A percentile compares a stretch with the other conserved stretches of the same genome.
phyloP scores from a whole-genome alignment of 2,329 filamentous ascomycete genomes.

The Scortechinia acanthostroma region DNA sequence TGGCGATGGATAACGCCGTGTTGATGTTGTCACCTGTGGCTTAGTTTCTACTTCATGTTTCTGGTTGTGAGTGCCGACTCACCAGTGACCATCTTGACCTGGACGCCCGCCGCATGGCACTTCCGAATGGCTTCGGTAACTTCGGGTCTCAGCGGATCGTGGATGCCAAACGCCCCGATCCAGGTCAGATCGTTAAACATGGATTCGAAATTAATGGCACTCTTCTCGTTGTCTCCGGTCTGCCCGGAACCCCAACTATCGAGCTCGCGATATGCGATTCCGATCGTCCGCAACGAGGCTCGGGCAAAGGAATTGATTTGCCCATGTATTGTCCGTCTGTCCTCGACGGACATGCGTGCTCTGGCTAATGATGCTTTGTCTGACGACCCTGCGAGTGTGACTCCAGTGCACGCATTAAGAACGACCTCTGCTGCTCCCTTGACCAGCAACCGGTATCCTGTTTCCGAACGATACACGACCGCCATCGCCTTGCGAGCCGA shows the following conservation, averaged over 20 bases:
- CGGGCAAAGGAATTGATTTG: conserved; percentile 37
- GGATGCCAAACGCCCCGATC: conserved; percentile 51
- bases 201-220: conserved; percentile 52
- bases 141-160: conserved; percentile 57
- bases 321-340: conserved; percentile 2
- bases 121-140: conserved; percentile 54
- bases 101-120: conserved; percentile 57
- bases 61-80: conserved; percentile 38
- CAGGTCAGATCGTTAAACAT: conserved; percentile 41
- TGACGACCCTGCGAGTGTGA: background rate
- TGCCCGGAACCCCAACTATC: conserved; percentile 48
- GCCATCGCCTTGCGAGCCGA: conserved; percentile 48
- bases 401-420: conserved; percentile 28
- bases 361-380: background rate
- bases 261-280: conserved; percentile 54
- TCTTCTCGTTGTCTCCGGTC: too few species aligned
- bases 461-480: conserved; percentile 37
- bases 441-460: conserved; percentile 37
- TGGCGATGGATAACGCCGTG: conserved; percentile 57
- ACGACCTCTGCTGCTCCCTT: conserved; percentile 52
- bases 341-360: background rate
- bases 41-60: conserved; percentile 46
- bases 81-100: conserved; percentile 58
- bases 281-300: conserved; percentile 54
- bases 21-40: conserved; percentile 52